phyloP scores from a whole-genome alignment of 805 yeast genomes.

The Kodamaea jinghongensis region DNA sequence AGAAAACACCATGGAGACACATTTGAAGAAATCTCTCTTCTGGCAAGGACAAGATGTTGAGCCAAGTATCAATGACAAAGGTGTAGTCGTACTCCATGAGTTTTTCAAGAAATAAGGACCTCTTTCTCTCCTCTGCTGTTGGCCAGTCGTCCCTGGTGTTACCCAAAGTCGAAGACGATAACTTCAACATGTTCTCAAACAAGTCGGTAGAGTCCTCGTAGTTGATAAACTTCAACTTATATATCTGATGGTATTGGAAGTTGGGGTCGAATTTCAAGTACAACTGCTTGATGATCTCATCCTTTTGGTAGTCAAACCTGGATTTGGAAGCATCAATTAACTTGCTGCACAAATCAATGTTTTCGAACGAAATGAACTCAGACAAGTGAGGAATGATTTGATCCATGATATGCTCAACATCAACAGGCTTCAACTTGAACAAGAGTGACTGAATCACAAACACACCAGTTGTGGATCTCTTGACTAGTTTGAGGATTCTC shows the following conservation, averaged over 20 bases:
- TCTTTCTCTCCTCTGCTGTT: slow-evolving; percentile 81
- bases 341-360: slow-evolving; percentile 65
- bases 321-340: slow-evolving; percentile 64
- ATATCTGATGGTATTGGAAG: slow-evolving; percentile 10
- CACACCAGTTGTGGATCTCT: slow-evolving; percentile 80
- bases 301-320: slow-evolving; percentile 57
- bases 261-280: slow-evolving; percentile 40
- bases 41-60: slow-evolving; percentile 58
- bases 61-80: slow-evolving; percentile 57
- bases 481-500: slow-evolving; percentile 68
- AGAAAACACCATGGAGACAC: slow-evolving; percentile 87
- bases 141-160: slow-evolving; percentile 90
- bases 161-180: slow-evolving; percentile 72
- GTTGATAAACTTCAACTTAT: slow-evolving; percentile 16
- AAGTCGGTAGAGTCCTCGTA: slow-evolving; percentile 45
- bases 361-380: slow-evolving; percentile 55
- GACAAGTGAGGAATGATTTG: slow-evolving; percentile 65
- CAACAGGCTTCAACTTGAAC: slow-evolving; percentile 58
- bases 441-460: slow-evolving; percentile 74
- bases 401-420: slow-evolving; percentile 61
- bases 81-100: slow-evolving; percentile 64
- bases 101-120: slow-evolving; percentile 71
- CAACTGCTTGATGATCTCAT: slow-evolving; percentile 51
- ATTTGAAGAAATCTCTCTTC: slow-evolving; percentile 63
- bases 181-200: slow-evolving; percentile 63